Evolutionary conservation across 2,329 filamentous ascomycete species (phyloP).

Genomic region (Penicillium verrucosum): DNA sequence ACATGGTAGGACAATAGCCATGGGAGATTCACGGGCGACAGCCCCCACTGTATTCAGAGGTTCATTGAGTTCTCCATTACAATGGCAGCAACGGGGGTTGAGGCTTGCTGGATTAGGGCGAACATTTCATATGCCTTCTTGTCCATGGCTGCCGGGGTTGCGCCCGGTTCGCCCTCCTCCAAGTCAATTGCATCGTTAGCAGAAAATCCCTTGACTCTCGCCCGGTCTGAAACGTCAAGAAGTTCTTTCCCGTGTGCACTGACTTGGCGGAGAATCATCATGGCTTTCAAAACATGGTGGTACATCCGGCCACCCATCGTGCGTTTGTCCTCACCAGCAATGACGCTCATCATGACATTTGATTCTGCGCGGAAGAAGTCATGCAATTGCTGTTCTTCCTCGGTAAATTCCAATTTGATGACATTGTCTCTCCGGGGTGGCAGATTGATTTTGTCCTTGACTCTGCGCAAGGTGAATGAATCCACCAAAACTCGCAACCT

Average conservation of each 20-base stretch:
- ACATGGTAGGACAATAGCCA: constrained; percentile 75
- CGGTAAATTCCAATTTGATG: constrained; percentile 70
- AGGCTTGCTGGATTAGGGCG: constrained; percentile 76
- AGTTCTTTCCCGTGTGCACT: constrained; percentile 94
- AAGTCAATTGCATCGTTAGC: constrained; percentile 83
- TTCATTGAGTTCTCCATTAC: constrained; percentile 60
- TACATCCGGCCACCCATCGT: constrained; percentile 81
- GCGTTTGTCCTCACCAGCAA: constrained; percentile 63
- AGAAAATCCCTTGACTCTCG: constrained; percentile 75
- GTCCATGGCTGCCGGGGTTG: constrained; percentile 55
- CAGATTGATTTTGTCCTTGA: constrained; percentile 87
- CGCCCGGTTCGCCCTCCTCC: constrained; percentile 67
- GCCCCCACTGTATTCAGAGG: constrained; percentile 54
- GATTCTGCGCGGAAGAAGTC: constrained; percentile 81
- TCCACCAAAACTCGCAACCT: constrained; percentile 87
- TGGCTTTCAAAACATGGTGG: constrained; percentile 87
- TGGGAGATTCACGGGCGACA: constrained; percentile 53
- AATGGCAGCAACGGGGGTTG: constrained; percentile 68
- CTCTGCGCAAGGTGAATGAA: constrained; percentile 84
- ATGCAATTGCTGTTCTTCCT: constrained; percentile 73
- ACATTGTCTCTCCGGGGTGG: constrained; percentile 70
- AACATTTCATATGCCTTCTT: constrained; percentile 83
- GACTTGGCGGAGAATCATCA: constrained; percentile 81
- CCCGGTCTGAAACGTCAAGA: constrained; percentile 77
- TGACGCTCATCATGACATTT: constrained; percentile 71